phyloP scores from a whole-genome alignment of 1,284 basidiomycete genomes.

The Trichosporon sp. region DNA sequence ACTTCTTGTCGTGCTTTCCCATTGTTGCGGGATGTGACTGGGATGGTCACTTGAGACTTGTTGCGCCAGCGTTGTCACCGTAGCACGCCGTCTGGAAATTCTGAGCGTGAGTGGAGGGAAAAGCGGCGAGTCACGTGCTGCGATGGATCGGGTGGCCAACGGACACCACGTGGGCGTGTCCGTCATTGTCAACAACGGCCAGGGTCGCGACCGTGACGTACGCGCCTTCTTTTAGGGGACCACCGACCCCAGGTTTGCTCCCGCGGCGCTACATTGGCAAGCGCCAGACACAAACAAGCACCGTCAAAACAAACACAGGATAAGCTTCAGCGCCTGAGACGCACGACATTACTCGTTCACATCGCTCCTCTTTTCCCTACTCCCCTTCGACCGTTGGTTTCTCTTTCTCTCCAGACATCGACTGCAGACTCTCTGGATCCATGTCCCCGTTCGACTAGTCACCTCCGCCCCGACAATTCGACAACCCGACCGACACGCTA shows the following conservation, averaged over 20 bases:
- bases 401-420: neutral
- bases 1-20: constrained; percentile 54
- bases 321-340: neutral
- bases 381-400: neutral
- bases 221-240: constrained; percentile 5
- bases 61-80: neutral
- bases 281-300: neutral
- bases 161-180: neutral
- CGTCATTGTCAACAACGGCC: neutral
- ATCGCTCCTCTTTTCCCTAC: neutral
- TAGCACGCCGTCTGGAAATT: neutral
- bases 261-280: neutral
- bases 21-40: constrained; percentile 27
- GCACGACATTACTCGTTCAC: neutral
- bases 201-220: neutral
- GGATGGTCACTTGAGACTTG: neutral
- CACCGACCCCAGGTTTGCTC: neutral
- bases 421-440: neutral
- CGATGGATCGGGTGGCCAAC: neutral
- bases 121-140: neutral
- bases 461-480: neutral
- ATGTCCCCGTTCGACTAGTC: neutral
- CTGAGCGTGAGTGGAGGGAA: neutral
- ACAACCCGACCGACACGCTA: neutral
- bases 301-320: constrained; percentile 3